Percentiles rank a stretch among this genome's conserved stretches.
Evolutionary conservation across 2,329 filamentous ascomycete species (phyloP).

Genomic region (Alternaria angustiovoidea): DNA sequence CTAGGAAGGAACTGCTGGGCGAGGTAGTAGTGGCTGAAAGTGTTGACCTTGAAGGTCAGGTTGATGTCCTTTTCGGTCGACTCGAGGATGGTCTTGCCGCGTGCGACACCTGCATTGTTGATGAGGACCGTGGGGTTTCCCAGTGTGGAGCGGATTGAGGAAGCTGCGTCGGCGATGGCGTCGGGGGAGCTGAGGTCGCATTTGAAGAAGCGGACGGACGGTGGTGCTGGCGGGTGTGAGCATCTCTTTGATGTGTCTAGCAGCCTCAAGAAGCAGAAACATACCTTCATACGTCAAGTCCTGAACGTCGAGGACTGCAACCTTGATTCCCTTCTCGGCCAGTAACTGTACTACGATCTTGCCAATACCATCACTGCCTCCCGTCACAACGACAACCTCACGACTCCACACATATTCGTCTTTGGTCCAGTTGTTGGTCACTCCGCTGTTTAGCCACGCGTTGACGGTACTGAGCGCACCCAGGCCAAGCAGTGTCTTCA

Average conservation of each 20-base stretch:
- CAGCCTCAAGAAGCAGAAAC: background rate
- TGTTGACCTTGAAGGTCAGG: constrained; percentile 76
- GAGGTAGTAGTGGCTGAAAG: constrained; percentile 72
- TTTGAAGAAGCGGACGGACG: constrained; percentile 71
- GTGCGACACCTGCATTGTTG: constrained; percentile 74
- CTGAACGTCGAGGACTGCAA: constrained; percentile 76
- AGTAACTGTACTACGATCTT: constrained; percentile 70
- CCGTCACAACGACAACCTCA: constrained; percentile 77
- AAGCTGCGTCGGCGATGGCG: constrained; percentile 62
- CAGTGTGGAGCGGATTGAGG: constrained; percentile 62
- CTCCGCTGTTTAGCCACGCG: constrained; percentile 60
- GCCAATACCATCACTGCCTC: constrained; percentile 78
- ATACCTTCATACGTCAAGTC: constrained; percentile 62
- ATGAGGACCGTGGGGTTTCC: constrained; percentile 74
- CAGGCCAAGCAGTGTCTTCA: constrained; percentile 64
- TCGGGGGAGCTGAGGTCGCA: constrained; percentile 72
- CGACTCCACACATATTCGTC: constrained; percentile 71
- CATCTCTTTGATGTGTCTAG: background rate
- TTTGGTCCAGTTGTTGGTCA: constrained; percentile 60
- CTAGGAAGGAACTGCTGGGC: constrained; percentile 71
- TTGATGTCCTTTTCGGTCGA: constrained; percentile 66
- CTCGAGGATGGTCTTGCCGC: constrained; percentile 68
- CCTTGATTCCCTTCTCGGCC: constrained; percentile 70
- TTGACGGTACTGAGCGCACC: constrained; percentile 61
- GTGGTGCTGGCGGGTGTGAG: constrained; percentile 47